Evolutionary conservation across 2,329 filamentous ascomycete species (phyloP).

Genomic region (Alternaria metachromatica): DNA sequence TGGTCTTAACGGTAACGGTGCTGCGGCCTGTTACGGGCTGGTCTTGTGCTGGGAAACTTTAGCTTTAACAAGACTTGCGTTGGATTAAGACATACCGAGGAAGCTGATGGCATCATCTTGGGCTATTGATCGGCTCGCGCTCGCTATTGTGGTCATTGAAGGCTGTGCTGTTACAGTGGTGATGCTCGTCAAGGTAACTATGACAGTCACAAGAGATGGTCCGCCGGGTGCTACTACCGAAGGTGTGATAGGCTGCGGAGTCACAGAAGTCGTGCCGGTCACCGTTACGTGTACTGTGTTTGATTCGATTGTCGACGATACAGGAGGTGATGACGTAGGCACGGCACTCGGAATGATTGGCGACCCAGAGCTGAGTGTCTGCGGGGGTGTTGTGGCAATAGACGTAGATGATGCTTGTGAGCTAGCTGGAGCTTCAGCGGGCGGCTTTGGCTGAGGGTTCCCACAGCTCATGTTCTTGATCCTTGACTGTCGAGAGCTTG

Average conservation of each 20-base stretch:
- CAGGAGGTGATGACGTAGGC: neutral
- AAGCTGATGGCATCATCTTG: neutral
- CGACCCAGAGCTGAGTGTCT: neutral
- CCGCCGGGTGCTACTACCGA: neutral
- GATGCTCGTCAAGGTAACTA: neutral
- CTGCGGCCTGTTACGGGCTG: neutral
- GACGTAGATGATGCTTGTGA: neutral
- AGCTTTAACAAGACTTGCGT: neutral
- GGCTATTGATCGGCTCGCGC: neutral
- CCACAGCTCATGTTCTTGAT: constrained; percentile 33
- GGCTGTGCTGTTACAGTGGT: neutral
- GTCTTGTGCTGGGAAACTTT: neutral
- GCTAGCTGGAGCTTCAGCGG: neutral
- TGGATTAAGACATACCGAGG: neutral
- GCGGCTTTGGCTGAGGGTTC: neutral
- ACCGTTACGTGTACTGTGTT: constrained; percentile 10
- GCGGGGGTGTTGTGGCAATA: neutral
- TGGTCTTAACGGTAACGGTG: neutral
- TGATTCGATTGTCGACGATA: neutral
- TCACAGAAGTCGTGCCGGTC: neutral
- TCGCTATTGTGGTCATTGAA: neutral
- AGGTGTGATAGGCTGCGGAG: neutral
- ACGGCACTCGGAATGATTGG: neutral
- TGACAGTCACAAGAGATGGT: neutral
- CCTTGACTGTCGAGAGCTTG: constrained; percentile 14